Base-by-base conservation (phyloP, 2,329 filamentous ascomycete species). In the Botryotinia globosa region DNA sequence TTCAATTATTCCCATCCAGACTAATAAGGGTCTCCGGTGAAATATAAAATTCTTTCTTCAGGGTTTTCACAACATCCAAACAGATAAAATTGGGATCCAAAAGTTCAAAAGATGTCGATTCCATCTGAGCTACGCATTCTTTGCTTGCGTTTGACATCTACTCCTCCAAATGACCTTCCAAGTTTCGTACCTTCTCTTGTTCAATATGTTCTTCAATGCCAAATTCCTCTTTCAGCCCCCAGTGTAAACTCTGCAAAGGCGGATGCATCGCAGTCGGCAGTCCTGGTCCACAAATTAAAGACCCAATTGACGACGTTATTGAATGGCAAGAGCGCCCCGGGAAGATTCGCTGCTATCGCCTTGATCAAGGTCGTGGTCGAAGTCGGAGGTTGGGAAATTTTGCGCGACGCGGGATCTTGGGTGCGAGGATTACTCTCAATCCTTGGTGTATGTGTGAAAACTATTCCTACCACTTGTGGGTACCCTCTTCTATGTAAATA, bases 361-460 rank as follows among this genome's bases (percentile, higher is more conserved):
- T 83, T 98, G 66, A 88, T 94, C 81, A 98, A 98, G 83, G 88
- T 92, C 6, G 85, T 91, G 7, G 85, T 97, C 61, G 94, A 98
- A 78, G 89, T 92, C 58, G 94, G 94, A 37, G 94, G 94, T 63
- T 94, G 92, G 89, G 93, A 97, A 79, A 89, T 92, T 73, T 85
- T 98, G 73, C 89, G 90, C 75, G 89, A 89, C 70, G 89, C 88
- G 48, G 89, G 90, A 77, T 85, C 90, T 4, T 97, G 95, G 92
- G 90, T 96, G 74, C 86, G 88, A 76, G 90, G 89, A n/a, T 83
- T 98, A 45, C 82, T 98, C 69, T 87, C 87, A 1, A 88, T 97
- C 71, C 81, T 98, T 54, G 90, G 90, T 81, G 91, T 93, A 82
- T 71, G 76, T 70, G 62, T 48, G 42, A 51, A 63, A 29, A 72